A percentile compares a stretch with the other conserved stretches of the same genome.
Evolutionary conservation across 2,329 filamentous ascomycete species (phyloP).

Genomic region (Penicillium sp.): DNA sequence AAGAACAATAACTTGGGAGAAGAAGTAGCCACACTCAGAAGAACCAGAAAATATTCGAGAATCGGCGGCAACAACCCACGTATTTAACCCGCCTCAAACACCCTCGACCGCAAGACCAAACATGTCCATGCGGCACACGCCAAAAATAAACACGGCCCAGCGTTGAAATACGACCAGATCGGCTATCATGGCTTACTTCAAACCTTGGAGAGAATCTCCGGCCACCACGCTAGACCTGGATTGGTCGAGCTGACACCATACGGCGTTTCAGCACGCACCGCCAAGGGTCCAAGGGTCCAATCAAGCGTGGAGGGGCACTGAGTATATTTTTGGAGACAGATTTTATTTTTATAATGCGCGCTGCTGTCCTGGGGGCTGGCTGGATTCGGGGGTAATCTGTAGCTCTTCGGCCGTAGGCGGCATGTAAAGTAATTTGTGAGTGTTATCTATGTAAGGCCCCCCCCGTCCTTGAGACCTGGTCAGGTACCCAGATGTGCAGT

Average conservation of each 20-base stretch:
- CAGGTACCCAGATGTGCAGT: too few relatives aligned
- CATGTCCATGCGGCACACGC: neutral
- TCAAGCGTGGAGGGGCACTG: neutral
- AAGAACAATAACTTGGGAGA: neutral
- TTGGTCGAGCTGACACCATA: conserved; percentile 5
- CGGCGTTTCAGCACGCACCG: conserved; percentile 20
- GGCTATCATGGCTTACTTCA: neutral
- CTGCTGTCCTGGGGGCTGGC: too few relatives aligned
- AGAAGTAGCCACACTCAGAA: neutral
- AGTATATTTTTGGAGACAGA: conserved; percentile 23
- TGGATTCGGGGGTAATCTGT: neutral
- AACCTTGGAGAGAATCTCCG: neutral
- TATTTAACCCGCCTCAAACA: conserved; percentile 1
- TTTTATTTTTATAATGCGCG: too few relatives aligned
- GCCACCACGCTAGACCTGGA: neutral
- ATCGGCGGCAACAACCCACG: neutral
- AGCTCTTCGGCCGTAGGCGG: too few relatives aligned
- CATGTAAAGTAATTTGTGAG: too few relatives aligned
- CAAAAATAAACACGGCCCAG: neutral
- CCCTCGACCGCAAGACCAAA: neutral
- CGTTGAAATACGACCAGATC: neutral
- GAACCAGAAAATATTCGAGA: neutral
- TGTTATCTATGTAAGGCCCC: too few relatives aligned
- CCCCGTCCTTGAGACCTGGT: too few relatives aligned
- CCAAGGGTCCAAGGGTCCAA: conserved; percentile 15